A percentile compares a stretch with the other conserved stretches of the same genome.
Conservation (phyloP, 2,329 filamentous ascomycete species). For the Aspergillus novofumigatus region DNA sequence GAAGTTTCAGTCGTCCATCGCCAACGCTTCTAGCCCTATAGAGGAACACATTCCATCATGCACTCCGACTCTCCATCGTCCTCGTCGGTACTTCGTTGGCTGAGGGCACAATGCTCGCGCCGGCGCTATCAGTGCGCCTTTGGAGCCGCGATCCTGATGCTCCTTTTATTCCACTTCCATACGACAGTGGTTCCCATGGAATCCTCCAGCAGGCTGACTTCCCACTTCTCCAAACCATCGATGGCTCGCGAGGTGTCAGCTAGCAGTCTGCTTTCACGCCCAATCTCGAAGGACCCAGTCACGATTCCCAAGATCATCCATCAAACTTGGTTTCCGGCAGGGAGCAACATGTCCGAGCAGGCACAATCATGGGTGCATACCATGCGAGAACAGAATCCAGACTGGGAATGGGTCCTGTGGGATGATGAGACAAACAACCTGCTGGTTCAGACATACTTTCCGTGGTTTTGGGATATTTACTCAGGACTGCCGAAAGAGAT, state of each 20-base stretch:
- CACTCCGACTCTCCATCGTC: not conserved
- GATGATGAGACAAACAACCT: conserved; percentile 15
- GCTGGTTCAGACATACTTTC: conserved; percentile 14
- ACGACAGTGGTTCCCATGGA: not conserved
- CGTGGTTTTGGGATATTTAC: conserved; percentile 17
- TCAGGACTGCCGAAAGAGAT: conserved; percentile 16
- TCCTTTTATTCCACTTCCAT: not conserved
- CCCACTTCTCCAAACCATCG: not conserved
- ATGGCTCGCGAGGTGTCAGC: conserved; percentile 4
- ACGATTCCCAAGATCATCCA: conserved; percentile 19
- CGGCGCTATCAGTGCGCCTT: not conserved
- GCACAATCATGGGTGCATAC: conserved; percentile 16
- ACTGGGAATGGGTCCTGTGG: conserved; percentile 21
- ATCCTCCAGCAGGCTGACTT: not conserved
- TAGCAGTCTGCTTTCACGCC: conserved; percentile 10
- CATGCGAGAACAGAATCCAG: conserved; percentile 10
- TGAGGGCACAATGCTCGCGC: not conserved
- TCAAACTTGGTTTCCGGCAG: conserved; percentile 20
- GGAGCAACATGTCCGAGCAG: conserved; percentile 18
- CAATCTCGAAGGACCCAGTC: conserved; percentile 7
- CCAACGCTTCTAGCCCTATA: too few relatives aligned
- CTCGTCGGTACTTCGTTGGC: not conserved
- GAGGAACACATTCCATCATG: not conserved
- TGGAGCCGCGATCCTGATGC: not conserved
- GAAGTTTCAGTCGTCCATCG: too few relatives aligned